These are phyloP conservation scores for Galerina marginata DNA, from an alignment of 768 basidiomycete species.

Conservation along the genomic window DNA sequence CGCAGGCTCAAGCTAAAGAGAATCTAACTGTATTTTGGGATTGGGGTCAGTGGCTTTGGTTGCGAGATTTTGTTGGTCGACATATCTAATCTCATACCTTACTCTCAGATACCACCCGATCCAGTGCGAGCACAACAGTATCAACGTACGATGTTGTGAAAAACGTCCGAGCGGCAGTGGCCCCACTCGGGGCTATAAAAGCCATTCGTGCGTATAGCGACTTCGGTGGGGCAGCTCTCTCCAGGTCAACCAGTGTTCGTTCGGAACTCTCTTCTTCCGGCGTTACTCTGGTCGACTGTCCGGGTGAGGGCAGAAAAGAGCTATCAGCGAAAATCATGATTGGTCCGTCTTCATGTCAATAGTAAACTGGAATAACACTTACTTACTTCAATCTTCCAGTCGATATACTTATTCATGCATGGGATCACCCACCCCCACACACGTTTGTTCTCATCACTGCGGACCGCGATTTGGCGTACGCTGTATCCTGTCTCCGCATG, in stretches of 20 bases:
- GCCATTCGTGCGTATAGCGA: slow-evolving; percentile 30
- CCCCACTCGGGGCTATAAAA: slow-evolving; percentile 25
- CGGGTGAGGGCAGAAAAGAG: slow-evolving; percentile 32
- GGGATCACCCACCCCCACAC: slow-evolving; percentile 53
- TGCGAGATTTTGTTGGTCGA: too few relatives aligned
- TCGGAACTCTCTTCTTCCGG: slow-evolving; percentile 38
- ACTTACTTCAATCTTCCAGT: slow-evolving; percentile 39
- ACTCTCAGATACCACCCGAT: slow-evolving; percentile 22
- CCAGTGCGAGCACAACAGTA: slow-evolving; percentile 12
- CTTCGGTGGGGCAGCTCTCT: slow-evolving; percentile 12
- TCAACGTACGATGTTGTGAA: slow-evolving; percentile 29
- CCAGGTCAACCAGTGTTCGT: slow-evolving; percentile 19
- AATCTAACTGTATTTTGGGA: slow-evolving; percentile 34
- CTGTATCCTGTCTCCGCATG: slow-evolving; percentile 60
- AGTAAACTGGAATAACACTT: background rate
- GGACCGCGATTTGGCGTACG: slow-evolving; percentile 71
- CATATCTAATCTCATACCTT: background rate
- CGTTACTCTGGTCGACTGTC: slow-evolving; percentile 36
- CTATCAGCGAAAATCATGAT: slow-evolving; percentile 36
- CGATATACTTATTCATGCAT: slow-evolving; percentile 71
- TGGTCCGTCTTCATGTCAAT: slow-evolving; percentile 18
- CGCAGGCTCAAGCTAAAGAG: background rate
- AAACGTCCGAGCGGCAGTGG: slow-evolving; percentile 27
- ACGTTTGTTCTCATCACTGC: slow-evolving; percentile 70
- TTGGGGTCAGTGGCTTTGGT: slow-evolving; percentile 24